Evolutionary conservation across 2,329 filamentous ascomycete species (phyloP), one percentile per base, ranked within the genome.

Genomic region (Coniella vitis): DNA sequence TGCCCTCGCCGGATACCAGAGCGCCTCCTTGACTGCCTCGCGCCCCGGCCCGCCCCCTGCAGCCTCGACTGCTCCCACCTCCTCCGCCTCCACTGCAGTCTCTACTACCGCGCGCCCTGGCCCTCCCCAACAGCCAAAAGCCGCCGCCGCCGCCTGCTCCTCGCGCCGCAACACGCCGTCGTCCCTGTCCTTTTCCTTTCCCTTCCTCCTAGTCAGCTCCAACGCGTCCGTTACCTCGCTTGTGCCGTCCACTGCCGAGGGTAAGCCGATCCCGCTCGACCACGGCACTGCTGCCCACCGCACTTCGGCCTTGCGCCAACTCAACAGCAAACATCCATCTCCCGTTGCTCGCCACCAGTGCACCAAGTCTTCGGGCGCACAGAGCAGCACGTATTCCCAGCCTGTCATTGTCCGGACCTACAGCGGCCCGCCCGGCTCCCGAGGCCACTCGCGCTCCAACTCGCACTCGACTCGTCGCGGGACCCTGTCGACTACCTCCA

Each of bases 351-450:
- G 74, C 38, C 77, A 76, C 60, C 74, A 71, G 54, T 79, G 76
- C 67, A 68, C 75, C 51, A 76, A 79, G 61, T 76, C 76, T 20
- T 73, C 74, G 12, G 74, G 75, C 10, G 72, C 78, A 16, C 70
- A 75, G 58, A 79, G 67, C 63, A 78, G 70, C 55, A 82, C 78
- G 35, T 81, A 79, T 58, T 81, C 76, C 3, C 78, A 83, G 54
- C 81, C 81, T n/a, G 78, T 84, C 49, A 76, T 84, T 35, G 81
- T 84, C 20, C 73, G 79, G 50, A 83, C 79, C 42, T 83, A 84
- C 59, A 79, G 76, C 38, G 74, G 76, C 1, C 71, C 70, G 1
- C 56, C 64, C 12, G 61, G 64, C 17, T 65, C 69, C 1, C 62
- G 65, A 34, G 48, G 58, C 4, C 50, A 56, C 20, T 58, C 57